Evolutionary conservation across 208 protist genomes (phyloP), one percentile per base, ranked within the genome.

Genomic region (Wallacemonas sp.): DNA sequence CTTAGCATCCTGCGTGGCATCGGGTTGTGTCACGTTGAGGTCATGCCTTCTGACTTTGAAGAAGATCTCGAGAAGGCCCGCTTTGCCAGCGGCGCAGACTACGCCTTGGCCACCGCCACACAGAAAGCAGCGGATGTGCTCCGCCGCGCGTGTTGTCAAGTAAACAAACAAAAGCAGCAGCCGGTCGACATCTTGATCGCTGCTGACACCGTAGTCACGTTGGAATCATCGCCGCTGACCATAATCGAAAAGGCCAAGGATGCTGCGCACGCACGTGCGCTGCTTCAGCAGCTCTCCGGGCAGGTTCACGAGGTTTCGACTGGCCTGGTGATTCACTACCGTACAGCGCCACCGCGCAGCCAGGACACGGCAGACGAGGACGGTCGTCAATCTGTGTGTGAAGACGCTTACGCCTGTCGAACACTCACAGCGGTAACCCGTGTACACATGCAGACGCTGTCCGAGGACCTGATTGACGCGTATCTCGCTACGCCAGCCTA

Each of bases 111-210:
- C 51, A 83, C 77, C 1, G 77, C 77, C n/a, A 38, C 39, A 0
- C 24, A 42, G 6, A 83, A 83, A 46, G 72, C 69, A n/a, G 49
- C 68, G 1, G 59, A 67, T 15, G 19, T 59, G 5, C 38, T 71
- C n/a, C n/a, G 19, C 21, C 59, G 68, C 17, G 22, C 66, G 38
- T n/a, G n/a, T n/a, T 49, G 60, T 24, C 47, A 74, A 12, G 44
- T 21, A 21, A 30, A 2, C 4, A 45, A 9, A 12, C 38, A 44
- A 21, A 28, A 17, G 12, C 9, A 21, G 38, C 24, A 33, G 6
- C 61, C 71, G 2, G 67, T 76, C 28, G 77, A 78, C 27, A 49
- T 83, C 45, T 59, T 83, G 34, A 75, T 83, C 36, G 72, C 72
- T 9, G 68, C 72, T 8, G 77, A 83, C 44, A 83, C 77, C 2